phyloP scores from a whole-genome alignment of 345 rosid genomes.

The Moricandia arvensis region DNA sequence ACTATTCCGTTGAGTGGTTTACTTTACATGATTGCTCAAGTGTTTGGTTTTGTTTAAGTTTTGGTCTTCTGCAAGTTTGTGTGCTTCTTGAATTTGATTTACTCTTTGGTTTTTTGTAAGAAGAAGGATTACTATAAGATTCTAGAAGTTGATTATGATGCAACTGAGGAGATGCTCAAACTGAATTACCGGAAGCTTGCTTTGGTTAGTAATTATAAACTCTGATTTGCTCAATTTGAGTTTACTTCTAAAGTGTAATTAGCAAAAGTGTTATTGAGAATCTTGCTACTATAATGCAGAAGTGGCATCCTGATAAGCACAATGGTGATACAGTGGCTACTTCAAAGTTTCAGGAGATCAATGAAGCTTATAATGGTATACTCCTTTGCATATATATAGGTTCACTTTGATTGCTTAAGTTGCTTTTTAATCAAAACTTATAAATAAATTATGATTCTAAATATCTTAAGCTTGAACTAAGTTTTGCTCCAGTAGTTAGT shows the following conservation, averaged over 20 bases:
- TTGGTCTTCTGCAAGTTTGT: too few relatives aligned
- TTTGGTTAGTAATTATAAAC: slow-evolving; percentile 50
- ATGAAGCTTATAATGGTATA: slow-evolving; percentile 77
- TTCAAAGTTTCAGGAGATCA: slow-evolving; percentile 74
- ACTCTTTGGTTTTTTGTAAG: slow-evolving; percentile 8
- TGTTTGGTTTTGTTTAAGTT: too few relatives aligned
- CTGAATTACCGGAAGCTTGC: slow-evolving; percentile 75
- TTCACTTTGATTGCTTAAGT: background rate
- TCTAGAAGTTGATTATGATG: slow-evolving; percentile 77
- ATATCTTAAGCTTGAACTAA: background rate
- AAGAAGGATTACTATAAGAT: slow-evolving; percentile 75
- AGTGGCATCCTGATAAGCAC: slow-evolving; percentile 93
- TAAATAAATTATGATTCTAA: background rate
- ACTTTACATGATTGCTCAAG: too few relatives aligned
- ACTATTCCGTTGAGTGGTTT: too few relatives aligned
- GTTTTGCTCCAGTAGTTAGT: background rate
- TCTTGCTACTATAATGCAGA: slow-evolving; percentile 37
- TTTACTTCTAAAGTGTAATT: background rate
- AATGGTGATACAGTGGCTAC: slow-evolving; percentile 63
- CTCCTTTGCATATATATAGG: background rate
- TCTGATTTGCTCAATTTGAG: background rate
- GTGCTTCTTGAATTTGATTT: background rate
- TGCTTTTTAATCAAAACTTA: background rate
- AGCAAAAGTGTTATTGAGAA: slow-evolving; percentile 19
- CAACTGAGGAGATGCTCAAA: slow-evolving; percentile 73